Evolutionary conservation across 805 yeast species (phyloP).

Genomic region (Candida gorgasii): DNA sequence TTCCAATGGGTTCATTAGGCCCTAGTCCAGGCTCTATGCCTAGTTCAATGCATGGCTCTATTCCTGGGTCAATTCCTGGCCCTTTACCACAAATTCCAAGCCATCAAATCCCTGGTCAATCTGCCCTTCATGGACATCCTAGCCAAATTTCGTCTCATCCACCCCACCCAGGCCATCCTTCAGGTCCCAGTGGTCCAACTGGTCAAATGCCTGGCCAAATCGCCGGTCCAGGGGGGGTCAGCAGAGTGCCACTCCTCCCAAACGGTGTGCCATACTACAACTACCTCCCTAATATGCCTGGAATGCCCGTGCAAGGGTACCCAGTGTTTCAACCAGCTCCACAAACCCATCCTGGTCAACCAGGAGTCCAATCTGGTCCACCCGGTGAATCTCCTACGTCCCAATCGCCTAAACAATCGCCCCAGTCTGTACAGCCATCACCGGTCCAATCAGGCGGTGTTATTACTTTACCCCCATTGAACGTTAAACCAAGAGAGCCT

Average conservation of each 20-base stretch:
- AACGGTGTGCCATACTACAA: background rate
- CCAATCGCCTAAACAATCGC: background rate
- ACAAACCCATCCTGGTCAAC: background rate
- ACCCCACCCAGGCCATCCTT: background rate
- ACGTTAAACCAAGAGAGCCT: background rate
- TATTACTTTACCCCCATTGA: constrained; percentile 1
- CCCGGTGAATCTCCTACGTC: background rate
- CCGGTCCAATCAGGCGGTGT: background rate
- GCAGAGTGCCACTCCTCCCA: background rate
- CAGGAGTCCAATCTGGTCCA: background rate
- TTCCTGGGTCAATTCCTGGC: background rate
- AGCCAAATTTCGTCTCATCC: background rate
- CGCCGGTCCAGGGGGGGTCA: no score
- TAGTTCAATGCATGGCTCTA: background rate
- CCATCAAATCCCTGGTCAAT: constrained; percentile 2
- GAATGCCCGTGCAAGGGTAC: background rate
- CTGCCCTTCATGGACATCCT: no score
- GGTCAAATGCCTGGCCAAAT: constrained; percentile 1
- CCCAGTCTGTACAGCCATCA: background rate
- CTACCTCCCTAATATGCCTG: background rate
- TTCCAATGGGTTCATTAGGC: no score
- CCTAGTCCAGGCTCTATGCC: background rate
- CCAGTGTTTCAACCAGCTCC: background rate
- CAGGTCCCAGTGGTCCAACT: background rate
- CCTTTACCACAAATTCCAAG: background rate